These are phyloP conservation scores for Crucibulum laeve DNA, from an alignment of 768 basidiomycete genomes.

Conservation along the genomic window DNA sequence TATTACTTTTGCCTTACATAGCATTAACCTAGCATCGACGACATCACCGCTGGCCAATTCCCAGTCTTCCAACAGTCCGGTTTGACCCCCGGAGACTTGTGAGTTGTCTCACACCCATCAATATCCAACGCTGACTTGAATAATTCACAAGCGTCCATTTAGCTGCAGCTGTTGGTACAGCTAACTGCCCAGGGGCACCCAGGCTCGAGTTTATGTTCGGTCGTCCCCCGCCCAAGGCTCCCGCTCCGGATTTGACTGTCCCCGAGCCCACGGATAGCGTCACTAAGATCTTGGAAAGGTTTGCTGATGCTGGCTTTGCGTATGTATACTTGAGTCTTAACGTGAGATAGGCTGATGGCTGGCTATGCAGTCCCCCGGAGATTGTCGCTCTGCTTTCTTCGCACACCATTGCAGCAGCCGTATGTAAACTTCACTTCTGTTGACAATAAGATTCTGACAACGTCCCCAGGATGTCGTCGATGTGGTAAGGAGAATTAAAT, in stretches of 20 bases:
- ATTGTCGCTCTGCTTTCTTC: slow-evolving; percentile 18
- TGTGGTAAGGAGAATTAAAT: background rate
- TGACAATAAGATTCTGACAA: background rate
- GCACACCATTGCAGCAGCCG: slow-evolving; percentile 20
- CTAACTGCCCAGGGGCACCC: slow-evolving; percentile 32
- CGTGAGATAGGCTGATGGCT: too few relatives aligned
- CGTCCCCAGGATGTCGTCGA: slow-evolving; percentile 19
- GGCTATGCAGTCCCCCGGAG: slow-evolving; percentile 13
- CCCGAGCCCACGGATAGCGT: slow-evolving; percentile 20
- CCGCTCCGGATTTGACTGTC: slow-evolving; percentile 19
- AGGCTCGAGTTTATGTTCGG: slow-evolving; percentile 24
- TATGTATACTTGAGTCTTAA: too few relatives aligned
- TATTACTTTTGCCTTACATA: background rate
- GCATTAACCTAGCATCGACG: slow-evolving; percentile 9
- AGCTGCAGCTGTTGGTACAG: slow-evolving; percentile 19
- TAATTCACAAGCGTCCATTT: slow-evolving; percentile 13
- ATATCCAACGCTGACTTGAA: background rate
- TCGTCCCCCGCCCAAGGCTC: slow-evolving; percentile 14
- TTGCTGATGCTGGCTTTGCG: slow-evolving; percentile 24
- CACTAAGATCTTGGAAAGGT: slow-evolving; percentile 15
- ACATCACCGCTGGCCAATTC: slow-evolving; percentile 10
- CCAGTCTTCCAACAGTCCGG: slow-evolving; percentile 12
- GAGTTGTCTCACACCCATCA: background rate
- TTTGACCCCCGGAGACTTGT: slow-evolving; percentile 18
- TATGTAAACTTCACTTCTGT: slow-evolving; percentile 1